These are phyloP conservation scores for Petunia axillaris DNA, from an alignment of 257 asterid genomes.

Conservation along the genomic window DNA sequence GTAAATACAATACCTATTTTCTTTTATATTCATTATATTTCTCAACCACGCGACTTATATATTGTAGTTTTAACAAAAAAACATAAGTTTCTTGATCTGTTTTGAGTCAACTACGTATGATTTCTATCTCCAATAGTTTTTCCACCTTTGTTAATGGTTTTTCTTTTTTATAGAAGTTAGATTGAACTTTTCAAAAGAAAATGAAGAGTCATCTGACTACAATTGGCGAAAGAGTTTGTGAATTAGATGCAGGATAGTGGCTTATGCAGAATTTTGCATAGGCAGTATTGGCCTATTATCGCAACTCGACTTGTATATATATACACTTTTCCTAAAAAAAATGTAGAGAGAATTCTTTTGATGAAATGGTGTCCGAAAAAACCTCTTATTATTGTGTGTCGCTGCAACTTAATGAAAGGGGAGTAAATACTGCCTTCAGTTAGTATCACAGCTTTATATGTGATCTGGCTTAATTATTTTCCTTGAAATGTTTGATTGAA, in stretches of 20 bases:
- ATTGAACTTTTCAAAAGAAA: background rate
- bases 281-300: background rate
- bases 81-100: background rate
- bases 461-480: background rate
- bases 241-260: background rate
- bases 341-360: too few species aligned
- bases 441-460: background rate
- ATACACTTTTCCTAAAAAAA: too few species aligned
- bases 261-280: background rate
- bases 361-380: too few species aligned
- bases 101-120: slow-evolving; percentile 1
- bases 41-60: background rate
- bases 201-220: background rate
- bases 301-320: background rate
- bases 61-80: background rate
- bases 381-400: too few species aligned
- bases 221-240: background rate
- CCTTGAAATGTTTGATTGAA: background rate
- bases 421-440: background rate
- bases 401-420: background rate
- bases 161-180: background rate
- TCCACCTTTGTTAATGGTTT: background rate
- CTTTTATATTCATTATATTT: background rate
- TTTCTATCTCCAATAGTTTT: background rate
- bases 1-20: slow-evolving; percentile 23